These are phyloP conservation scores for Fereydounia khargensis DNA, from an alignment of 1,284 basidiomycete genomes.

Conservation along the genomic window DNA sequence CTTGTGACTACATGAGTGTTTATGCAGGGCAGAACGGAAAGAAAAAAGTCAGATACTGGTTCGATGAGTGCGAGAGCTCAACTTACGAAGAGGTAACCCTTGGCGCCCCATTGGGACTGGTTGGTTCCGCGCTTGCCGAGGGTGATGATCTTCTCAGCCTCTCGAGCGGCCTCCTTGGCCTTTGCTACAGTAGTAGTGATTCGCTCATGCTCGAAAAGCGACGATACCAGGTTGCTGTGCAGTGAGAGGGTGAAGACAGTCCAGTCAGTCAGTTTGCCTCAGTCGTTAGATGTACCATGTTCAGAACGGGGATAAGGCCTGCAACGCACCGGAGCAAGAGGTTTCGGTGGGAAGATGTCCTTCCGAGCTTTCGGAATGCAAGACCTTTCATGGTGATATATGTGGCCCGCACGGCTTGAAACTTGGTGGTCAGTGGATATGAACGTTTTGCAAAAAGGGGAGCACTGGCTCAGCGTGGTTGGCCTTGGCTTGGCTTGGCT, in stretches of 20 bases:
- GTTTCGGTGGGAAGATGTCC: constrained; percentile 39
- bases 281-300: too few species aligned
- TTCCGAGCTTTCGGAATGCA: constrained; percentile 52
- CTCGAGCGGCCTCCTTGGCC: constrained; percentile 82
- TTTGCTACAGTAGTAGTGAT: constrained; percentile 96
- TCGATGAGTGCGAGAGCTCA: neutral
- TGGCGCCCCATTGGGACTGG: constrained; percentile 31
- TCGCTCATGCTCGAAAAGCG: constrained; percentile 89
- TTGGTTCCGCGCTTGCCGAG: constrained; percentile 45
- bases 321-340: constrained; percentile 28
- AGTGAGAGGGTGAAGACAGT: too few species aligned
- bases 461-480: too few species aligned
- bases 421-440: too few species aligned
- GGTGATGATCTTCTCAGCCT: constrained; percentile 81
- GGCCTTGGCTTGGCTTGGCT: too few species aligned
- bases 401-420: too few species aligned
- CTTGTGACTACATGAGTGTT: constrained; percentile 22
- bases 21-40: too few species aligned
- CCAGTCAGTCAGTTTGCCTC: too few species aligned
- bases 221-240: constrained; percentile 81
- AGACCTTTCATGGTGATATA: constrained; percentile 47
- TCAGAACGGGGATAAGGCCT: too few species aligned
- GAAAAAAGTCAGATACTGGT: neutral
- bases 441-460: too few species aligned
- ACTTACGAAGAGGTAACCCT: constrained; percentile 39